Evolutionary conservation across 371 early-diverging fungal genomes (phyloP).

Genomic region (Chytridium lagenaria): DNA sequence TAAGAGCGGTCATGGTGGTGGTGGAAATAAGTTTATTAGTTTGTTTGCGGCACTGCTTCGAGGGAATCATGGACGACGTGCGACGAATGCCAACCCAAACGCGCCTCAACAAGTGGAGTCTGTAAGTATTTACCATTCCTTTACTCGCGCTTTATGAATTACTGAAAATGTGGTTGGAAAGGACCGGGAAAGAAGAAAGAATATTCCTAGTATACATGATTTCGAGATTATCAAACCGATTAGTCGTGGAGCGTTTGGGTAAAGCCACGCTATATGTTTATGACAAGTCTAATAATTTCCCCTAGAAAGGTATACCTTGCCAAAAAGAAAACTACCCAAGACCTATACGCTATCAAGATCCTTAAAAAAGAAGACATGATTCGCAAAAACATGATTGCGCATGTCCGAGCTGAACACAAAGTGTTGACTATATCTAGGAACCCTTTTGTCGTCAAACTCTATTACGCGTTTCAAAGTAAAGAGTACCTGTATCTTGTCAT

Average conservation of each 20-base stretch:
- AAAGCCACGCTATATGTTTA: conserved; percentile 31
- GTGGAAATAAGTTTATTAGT: conserved; percentile 12
- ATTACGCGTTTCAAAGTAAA: conserved; percentile 60
- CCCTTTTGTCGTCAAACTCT: conserved; percentile 67
- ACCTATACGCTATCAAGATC: conserved; percentile 92
- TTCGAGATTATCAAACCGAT: conserved; percentile 89
- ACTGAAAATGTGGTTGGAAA: no score
- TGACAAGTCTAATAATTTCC: not conserved
- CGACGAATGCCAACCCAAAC: conserved; percentile 5
- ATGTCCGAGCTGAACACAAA: conserved; percentile 87
- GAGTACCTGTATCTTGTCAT: conserved; percentile 60
- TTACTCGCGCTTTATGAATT: not conserved
- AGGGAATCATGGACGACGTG: conserved; percentile 36
- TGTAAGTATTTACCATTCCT: not conserved
- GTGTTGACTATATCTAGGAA: conserved; percentile 76
- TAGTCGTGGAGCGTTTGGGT: conserved; percentile 87
- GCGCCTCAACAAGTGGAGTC: not conserved
- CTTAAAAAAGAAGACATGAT: conserved; percentile 91
- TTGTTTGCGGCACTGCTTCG: conserved; percentile 47
- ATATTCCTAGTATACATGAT: conserved; percentile 78
- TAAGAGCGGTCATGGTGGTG: not conserved
- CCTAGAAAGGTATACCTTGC: conserved; percentile 81
- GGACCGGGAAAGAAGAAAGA: conserved; percentile 35
- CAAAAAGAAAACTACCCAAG: conserved; percentile 79
- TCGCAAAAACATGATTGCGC: conserved; percentile 92